Base-by-base conservation (phyloP, 495 filamentous ascomycete species). In the Halenospora varia region DNA sequence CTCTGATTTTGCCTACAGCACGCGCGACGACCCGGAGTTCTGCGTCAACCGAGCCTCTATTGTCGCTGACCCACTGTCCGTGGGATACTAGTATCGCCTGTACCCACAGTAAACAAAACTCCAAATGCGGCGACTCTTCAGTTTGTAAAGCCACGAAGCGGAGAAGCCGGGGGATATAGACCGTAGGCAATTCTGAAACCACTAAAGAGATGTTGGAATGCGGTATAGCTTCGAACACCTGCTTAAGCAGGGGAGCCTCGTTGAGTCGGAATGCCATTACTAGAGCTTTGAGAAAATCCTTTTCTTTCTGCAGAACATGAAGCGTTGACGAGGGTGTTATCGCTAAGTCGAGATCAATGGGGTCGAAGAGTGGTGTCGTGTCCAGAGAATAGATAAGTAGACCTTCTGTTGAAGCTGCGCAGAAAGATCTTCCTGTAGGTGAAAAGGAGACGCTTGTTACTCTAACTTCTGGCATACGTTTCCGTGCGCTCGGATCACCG, bases 191-290 rank as follows among this genome's bases (percentile, higher is more conserved):
- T 15, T 87, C 81, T 47, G 82, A 81, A 40, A 94, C 89, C 1
- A 96, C 87, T 48, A 94, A 81, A 13, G 79, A 57, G 56, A 98
- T 89, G 63, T 90, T 89, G 15, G 76, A 72, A 35, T 84, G 77
- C 17, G 95, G 92, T 39, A 90, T 88, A 1, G 81, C 77, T 73
- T 93, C 89, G 72, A 96, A 97, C 10, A 97, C 90, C 23, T 82
- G 82, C 56, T 86, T 85, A 49, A 96, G 82, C 22, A 97, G 76
- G 48, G 81, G 79, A 2, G 78, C 76, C 64, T 93, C 86, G 72
- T 96, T 96, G 40, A 98, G 81, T 0, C 94, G 88, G 78, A 98
- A 97, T 0, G 92, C 89, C 93, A 97, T 97, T 55, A 96, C 86
- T 2, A 98, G 75, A 1, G 94, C 94, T 71, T 91, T 96, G 29